Conservation (phyloP, 2,329 filamentous ascomycete genomes). For the Ascochyta koolunga region DNA sequence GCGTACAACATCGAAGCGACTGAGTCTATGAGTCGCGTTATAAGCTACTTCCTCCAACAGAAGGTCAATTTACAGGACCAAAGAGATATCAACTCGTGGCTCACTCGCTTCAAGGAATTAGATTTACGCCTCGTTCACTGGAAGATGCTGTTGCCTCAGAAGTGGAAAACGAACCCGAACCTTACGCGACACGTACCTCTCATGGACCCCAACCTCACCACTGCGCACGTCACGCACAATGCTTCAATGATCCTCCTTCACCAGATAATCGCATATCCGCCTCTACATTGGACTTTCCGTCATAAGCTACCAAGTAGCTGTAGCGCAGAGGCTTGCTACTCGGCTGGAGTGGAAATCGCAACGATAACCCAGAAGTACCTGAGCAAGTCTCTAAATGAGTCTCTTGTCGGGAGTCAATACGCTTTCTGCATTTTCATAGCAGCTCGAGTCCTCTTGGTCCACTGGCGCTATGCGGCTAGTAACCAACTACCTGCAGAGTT, state of each 20-base stretch:
- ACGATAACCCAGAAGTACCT: slow-evolving; percentile 29
- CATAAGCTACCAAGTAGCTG: slow-evolving; percentile 22
- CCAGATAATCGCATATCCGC: slow-evolving; percentile 25
- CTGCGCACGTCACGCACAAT: slow-evolving; percentile 28
- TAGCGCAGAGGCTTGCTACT: slow-evolving; percentile 23
- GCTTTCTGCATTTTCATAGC: slow-evolving; percentile 30
- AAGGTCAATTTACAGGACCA: slow-evolving; percentile 22
- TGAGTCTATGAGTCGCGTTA: slow-evolving; percentile 28
- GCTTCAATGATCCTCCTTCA: slow-evolving; percentile 26
- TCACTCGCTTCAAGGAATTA: slow-evolving; percentile 30
- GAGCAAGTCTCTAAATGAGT: slow-evolving; percentile 15
- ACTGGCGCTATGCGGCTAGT: slow-evolving; percentile 20
- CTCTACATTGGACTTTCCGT: slow-evolving; percentile 19
- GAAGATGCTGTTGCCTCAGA: slow-evolving; percentile 30
- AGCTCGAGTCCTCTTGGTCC: slow-evolving; percentile 23
- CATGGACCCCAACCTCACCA: slow-evolving; percentile 28
- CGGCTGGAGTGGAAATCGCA: slow-evolving; percentile 23
- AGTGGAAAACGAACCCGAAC: slow-evolving; percentile 31
- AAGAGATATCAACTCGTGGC: slow-evolving; percentile 23
- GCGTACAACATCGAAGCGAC: slow-evolving; percentile 30
- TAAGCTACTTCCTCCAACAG: slow-evolving; percentile 28
- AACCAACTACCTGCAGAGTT: slow-evolving; percentile 20
- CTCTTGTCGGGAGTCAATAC: slow-evolving; percentile 22
- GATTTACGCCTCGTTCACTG: slow-evolving; percentile 28
- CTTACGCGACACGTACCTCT: slow-evolving; percentile 21